Evolutionary conservation across 768 basidiomycete genomes (phyloP), one percentile per base, ranked within the genome.

Genomic region (Gloeopeniophorella convolvens): DNA sequence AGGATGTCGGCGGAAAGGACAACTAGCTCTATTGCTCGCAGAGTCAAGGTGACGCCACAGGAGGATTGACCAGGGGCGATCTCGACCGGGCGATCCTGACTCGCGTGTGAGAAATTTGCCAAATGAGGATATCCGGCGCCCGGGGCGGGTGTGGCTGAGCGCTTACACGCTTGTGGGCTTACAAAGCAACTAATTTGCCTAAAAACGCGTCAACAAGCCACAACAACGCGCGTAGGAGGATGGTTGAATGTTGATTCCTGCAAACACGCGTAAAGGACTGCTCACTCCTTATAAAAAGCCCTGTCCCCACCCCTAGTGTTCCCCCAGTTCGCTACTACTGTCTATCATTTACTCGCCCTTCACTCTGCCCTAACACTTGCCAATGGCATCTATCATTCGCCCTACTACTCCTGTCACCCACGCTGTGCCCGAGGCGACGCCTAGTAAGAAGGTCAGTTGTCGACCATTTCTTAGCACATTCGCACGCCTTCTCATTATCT

Each of bases 171-270:
- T n/a, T n/a, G n/a, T n/a, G n/a, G n/a, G n/a, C n/a, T n/a, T n/a
- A n/a, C n/a, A n/a, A n/a, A n/a, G n/a, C n/a, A n/a, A n/a, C n/a
- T n/a, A n/a, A n/a, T n/a, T n/a, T n/a, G n/a, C n/a, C 23, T 24
- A n/a, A 10, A 27, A 15, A 40, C 53, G 16, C 57, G 58, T 48
- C 53, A 58, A 63, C 5, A 62, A 30, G 23, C n/a, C 18, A 48
- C 56, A 70, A 71, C 43, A 70, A 70, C 68, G 65, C 67, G 70
- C 62, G 11, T 9, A 11, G 21, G 31, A 60, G 66, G 66, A 67
- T 60, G 32, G 28, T 48, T 61, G 40, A 54, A 41, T 60, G 65
- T 68, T 63, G 62, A 62, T 61, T 9, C 5, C 13, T 39, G 52
- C 63, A 68, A 63, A 66, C 60, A 65, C 59, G 41, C 45, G 54